Percentiles rank a stretch among this genome's conserved stretches.
phyloP scores from a whole-genome alignment of 2,329 filamentous ascomycete species.

The Oidium heveae region DNA sequence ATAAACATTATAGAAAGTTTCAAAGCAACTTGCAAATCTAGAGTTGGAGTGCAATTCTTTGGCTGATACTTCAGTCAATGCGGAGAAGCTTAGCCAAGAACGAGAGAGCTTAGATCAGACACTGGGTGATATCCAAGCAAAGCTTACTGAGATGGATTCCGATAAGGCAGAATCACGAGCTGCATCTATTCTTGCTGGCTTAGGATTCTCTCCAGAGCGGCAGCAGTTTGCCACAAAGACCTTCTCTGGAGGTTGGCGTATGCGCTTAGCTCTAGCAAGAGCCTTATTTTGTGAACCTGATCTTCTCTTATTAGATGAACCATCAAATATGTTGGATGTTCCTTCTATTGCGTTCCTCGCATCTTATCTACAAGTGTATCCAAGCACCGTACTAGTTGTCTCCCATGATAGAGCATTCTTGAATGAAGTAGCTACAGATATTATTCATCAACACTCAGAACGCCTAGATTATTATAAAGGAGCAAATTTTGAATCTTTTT shows the following conservation, averaged over 20 bases:
- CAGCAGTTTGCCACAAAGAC: conserved; percentile 89
- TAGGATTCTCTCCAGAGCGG: conserved; percentile 82
- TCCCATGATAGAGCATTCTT: conserved; percentile 98
- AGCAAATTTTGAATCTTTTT: conserved; percentile 92
- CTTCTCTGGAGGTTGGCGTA: conserved; percentile 98
- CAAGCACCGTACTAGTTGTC: conserved; percentile 84
- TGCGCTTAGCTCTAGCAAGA: conserved; percentile 83
- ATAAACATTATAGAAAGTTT: conserved; percentile 34
- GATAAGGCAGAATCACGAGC: conserved; percentile 93
- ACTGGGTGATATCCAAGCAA: conserved; percentile 70
- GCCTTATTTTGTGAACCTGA: conserved; percentile 97
- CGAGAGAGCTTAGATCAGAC: conserved; percentile 78
- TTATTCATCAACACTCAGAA: conserved; percentile 94
- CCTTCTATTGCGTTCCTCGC: conserved; percentile 98
- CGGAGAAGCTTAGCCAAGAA: conserved; percentile 59
- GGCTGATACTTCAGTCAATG: conserved; percentile 82
- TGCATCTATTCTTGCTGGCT: conserved; percentile 84
- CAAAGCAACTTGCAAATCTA: conserved; percentile 45
- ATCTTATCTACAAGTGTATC: conserved; percentile 82
- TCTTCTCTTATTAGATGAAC: conserved; percentile 86
- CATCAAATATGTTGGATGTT: conserved; percentile 99
- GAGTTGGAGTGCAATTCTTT: conserved; percentile 54
- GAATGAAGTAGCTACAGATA: conserved; percentile 97
- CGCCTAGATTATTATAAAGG: conserved; percentile 96
- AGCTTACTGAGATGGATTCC: conserved; percentile 94